phyloP scores from a whole-genome alignment of 805 yeast species.

The Wickerhamomyces strasburgensis region DNA sequence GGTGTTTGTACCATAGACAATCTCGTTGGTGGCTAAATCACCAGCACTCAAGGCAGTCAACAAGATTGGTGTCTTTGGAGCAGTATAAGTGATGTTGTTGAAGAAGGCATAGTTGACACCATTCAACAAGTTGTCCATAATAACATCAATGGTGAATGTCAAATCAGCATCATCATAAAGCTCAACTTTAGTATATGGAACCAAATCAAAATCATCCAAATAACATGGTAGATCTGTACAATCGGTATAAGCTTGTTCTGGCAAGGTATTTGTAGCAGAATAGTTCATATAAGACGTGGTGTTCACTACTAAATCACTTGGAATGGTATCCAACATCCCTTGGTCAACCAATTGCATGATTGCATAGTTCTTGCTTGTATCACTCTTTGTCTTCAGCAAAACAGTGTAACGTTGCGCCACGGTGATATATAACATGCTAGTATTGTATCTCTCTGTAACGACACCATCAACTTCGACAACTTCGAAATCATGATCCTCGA shows the following conservation, averaged over 20 bases:
- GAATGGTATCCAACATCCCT: constrained; percentile 74
- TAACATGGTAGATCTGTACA: constrained; percentile 42
- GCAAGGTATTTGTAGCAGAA: constrained; percentile 37
- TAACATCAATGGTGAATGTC: constrained; percentile 63
- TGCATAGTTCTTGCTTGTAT: constrained; percentile 64
- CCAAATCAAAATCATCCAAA: constrained; percentile 75
- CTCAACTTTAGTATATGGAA: constrained; percentile 55
- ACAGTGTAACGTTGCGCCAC: constrained; percentile 91
- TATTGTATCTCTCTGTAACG: constrained; percentile 67
- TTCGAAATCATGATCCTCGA: constrained; percentile 83
- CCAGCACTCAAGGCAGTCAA: constrained; percentile 75
- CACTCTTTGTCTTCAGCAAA: constrained; percentile 65
- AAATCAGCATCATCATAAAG: constrained; percentile 64
- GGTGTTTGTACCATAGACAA: constrained; percentile 74
- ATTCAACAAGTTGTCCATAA: constrained; percentile 77
- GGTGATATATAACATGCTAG: constrained; percentile 70
- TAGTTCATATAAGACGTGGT: constrained; percentile 73
- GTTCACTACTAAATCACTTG: constrained; percentile 60
- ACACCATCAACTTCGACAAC: constrained; percentile 93
- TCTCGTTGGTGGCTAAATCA: constrained; percentile 45
- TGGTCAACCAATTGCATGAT: constrained; percentile 78
- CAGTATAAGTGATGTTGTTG: constrained; percentile 74
- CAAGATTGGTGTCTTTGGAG: constrained; percentile 84
- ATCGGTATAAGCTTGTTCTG: constrained; percentile 39
- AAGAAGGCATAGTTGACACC: constrained; percentile 97